Conservation (phyloP, 1,139 yeast species). For the Tardiomyces blankii region DNA sequence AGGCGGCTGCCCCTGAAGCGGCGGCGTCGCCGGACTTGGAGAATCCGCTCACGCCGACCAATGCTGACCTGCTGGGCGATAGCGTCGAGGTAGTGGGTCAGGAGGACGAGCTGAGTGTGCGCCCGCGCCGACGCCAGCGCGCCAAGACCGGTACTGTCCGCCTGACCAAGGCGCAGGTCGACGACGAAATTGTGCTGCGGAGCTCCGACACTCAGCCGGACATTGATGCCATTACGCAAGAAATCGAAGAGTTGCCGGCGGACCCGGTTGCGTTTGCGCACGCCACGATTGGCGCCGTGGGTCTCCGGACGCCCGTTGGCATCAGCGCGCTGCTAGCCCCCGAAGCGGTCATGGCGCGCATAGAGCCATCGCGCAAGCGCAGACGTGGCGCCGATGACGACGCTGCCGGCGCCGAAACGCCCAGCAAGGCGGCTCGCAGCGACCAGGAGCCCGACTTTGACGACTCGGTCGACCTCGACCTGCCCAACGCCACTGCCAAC, state of each 20-base stretch:
- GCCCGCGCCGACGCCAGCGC: neutral
- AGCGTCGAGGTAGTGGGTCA: slow-evolving; percentile 1
- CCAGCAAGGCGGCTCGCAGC: neutral
- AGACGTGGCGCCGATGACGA: neutral
- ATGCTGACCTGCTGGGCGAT: slow-evolving; percentile 9
- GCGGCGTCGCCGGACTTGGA: slow-evolving; percentile 4
- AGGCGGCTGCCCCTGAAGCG: slow-evolving; percentile 7
- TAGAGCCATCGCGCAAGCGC: neutral
- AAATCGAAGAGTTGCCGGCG: slow-evolving; percentile 9
- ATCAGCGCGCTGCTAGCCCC: neutral
- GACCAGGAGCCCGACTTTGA: neutral
- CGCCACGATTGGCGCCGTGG: neutral
- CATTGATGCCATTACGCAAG: slow-evolving; percentile 7
- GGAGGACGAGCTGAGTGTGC: neutral
- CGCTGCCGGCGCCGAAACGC: neutral
- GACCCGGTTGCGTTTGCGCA: slow-evolving; percentile 8
- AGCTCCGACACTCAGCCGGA: slow-evolving; percentile 4
- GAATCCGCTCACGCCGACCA: slow-evolving; percentile 10
- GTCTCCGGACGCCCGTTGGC: slow-evolving; percentile 2
- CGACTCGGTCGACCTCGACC: neutral
- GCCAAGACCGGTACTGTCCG: neutral
- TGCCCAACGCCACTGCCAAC: too few relatives aligned
- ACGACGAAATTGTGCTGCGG: slow-evolving; percentile 8
- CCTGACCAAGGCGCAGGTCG: slow-evolving; percentile 2
- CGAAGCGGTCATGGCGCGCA: neutral